Evolutionary conservation across 495 filamentous ascomycete species (phyloP), one percentile per base, ranked within the genome.

Genomic region (Sporormia fimetaria): DNA sequence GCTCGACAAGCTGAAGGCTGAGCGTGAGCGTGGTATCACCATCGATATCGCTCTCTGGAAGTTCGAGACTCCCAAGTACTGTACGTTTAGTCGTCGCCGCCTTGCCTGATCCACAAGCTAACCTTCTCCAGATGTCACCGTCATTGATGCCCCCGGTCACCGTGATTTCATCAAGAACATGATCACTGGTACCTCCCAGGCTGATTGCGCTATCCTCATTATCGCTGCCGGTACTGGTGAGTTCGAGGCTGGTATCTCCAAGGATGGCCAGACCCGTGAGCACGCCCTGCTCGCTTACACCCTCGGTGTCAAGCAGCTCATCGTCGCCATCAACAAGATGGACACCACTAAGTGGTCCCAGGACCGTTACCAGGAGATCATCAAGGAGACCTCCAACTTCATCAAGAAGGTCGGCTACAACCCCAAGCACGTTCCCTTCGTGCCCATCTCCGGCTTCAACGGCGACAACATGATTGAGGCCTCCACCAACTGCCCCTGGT

Each of bases 91-190:
- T 27, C 25, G 7, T 27, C 6, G 25, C n/a, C n/a, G n/a, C n/a
- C n/a, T n/a, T n/a, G n/a, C n/a, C n/a, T n/a, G n/a, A n/a, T n/a
- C n/a, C n/a, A n/a, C n/a, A n/a, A n/a, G n/a, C n/a, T n/a, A n/a
- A n/a, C n/a, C n/a, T n/a, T n/a, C n/a, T n/a, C n/a, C n/a, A n/a
- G n/a, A n/a, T n/a, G 87, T 95, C 70, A 94, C 87, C 59, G 88
- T 94, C 79, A 95, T 94, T 67, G 87, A 98, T 67, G 90, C 90
- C 71, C 90, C 90, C 60, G 90, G 90, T 70, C 90, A 98, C 72
- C 90, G 90, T 85, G 90, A 98, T 65, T 98, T 98, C 75, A 98
- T 98, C 83, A 98, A 98, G 90, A 95, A 94, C 83, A 98, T 98
- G 90, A 98, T 96, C 75, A 96, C 90, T 73, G 90, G 90, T 83